These are phyloP conservation scores for Biscutella laevigata DNA, from an alignment of 441 rosid species.

Conservation along the genomic window DNA sequence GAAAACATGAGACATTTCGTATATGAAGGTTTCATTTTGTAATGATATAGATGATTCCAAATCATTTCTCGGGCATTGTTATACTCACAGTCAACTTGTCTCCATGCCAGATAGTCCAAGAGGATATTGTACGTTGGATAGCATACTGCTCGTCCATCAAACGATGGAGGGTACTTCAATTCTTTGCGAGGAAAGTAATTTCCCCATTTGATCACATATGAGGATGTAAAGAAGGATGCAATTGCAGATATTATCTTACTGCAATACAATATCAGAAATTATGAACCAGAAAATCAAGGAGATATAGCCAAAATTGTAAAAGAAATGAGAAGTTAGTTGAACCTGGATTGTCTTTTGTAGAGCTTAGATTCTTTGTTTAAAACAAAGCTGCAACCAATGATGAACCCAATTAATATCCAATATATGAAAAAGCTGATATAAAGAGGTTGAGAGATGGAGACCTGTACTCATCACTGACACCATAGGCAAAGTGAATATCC, in stretches of 20 bases:
- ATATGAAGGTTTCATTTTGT: neutral
- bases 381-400: conserved; percentile 52
- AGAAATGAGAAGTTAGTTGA: neutral
- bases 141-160: conserved; percentile 92
- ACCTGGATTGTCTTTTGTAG: conserved; percentile 67
- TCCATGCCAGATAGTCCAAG: conserved; percentile 82
- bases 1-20: neutral
- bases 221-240: conserved; percentile 74
- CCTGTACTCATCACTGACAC: conserved; percentile 97
- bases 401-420: conserved; percentile 15
- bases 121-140: conserved; percentile 74
- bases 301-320: neutral
- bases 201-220: conserved; percentile 63
- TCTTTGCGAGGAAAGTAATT: conserved; percentile 59
- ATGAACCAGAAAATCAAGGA: neutral
- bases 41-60: neutral
- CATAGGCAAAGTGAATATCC: conserved; percentile 66
- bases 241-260: conserved; percentile 55
- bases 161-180: conserved; percentile 64
- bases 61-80: neutral
- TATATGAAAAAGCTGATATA: conserved; percentile 2
- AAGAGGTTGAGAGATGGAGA: conserved; percentile 15
- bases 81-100: conserved; percentile 96
- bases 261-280: conserved; percentile 17
- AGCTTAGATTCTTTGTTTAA: conserved; percentile 54